Evolutionary conservation across 768 basidiomycete genomes (phyloP), one percentile per base, ranked within the genome.

Genomic region (Zangia roseola): DNA sequence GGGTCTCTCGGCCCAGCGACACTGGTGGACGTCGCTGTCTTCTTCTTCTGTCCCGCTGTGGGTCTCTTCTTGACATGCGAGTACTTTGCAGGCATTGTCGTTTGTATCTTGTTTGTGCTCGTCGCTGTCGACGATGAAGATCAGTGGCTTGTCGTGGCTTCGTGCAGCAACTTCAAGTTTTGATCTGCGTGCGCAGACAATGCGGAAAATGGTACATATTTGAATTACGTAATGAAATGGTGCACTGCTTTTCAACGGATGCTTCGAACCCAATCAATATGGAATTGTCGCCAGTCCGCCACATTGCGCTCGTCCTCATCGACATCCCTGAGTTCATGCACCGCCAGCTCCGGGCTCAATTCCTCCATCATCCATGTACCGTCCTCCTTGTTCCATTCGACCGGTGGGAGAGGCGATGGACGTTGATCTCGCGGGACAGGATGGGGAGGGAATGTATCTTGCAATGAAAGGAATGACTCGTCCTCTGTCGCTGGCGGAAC

Each of bases 51-150:
- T 14, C 79, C 74, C 7, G 74, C 71, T 0, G 74, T 72, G 7
- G 80, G 70, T 40, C 81, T 69, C 61, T 84, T 86, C 72, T 84
- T 85, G n/a, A 83, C 79, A 67, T 86, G 84, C 21, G 84, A 86
- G 67, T 86, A 86, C 60, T 86, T 86, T 28, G 83, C 78, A 16
- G 84, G 82, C 84, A 86, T 86, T 4, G 46, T 61, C 25, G 47
- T 44, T 8, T 17, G 26, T 6, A 25, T 40, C 21, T n/a, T 49
- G 10, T 19, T 83, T 23, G 47, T 57, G 28, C 47, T 43, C 37
- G 38, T 28, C 33, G 43, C 12, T 16, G 20, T 26, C 17, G 24
- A 16, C 53, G 37, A 9, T 38, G 34, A 44, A 28, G 45, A 54
- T 48, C 52, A 48, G 21, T 36, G n/a, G 19, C 10, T 31, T 31